Evolutionary conservation across 176 grass and related monocot species (phyloP), one percentile per base, ranked within the genome.

Genomic region (Cenchrus purpureus): DNA sequence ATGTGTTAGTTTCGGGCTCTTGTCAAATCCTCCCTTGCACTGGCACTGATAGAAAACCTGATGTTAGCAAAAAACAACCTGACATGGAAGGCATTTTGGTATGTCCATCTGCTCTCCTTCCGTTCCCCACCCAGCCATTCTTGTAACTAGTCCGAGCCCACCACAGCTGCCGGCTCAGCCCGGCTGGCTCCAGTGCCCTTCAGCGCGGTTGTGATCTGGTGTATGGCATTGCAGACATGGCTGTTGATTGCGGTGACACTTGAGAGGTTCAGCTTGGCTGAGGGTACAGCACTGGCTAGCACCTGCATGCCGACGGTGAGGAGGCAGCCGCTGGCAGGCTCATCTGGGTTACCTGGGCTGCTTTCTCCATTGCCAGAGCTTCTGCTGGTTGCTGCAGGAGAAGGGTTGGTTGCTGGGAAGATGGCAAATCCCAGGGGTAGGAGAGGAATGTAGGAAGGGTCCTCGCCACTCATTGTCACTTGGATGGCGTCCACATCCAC

Each of bases 401-500:
- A 53, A n/a, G 91, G 89, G 25, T 72, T 81, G 48, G 55, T 54
- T 15, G 90, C 87, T 10, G 97, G 97, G 68, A 87, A 96, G 84
- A 96, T 92, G 55, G 92, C 89, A 17, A 99, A 99, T 2, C 97
- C 97, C 42, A 89, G 86, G 1, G 97, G 97, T 6, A 99, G 97
- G 51, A 99, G 91, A 42, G 94, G 84, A 37, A 99, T 97, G 86
- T 91, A 96, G 65, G 97, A 96, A 37, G 93, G 91, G 54, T 99
- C 97, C 71, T 96, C 91, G 20, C 97, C 94, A 42, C 90, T 94
- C 94, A 99, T 99, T 15, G 91, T 91, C 68, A 95, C 91, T 84
- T 99, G 93, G 65, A 99, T 93, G 19, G 97, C 90, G 19, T 96
- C 97, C 6, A 99, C 93, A 40, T 97, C 97, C 13, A 99, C 83